Evolutionary conservation across 2,329 filamentous ascomycete species (phyloP).

Genomic region (Talaromyces verruculosus): DNA sequence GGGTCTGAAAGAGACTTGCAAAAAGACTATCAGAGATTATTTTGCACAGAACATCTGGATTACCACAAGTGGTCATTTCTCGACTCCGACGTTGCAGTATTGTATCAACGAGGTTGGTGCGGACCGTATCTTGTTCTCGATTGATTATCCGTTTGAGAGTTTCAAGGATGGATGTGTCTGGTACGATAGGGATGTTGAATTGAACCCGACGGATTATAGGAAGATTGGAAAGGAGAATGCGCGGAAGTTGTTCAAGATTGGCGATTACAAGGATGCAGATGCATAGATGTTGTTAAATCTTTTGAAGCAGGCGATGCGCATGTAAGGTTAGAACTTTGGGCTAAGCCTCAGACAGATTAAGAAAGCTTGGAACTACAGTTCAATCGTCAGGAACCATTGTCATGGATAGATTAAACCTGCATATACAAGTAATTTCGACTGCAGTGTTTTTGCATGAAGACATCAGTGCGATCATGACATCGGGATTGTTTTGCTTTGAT

Average conservation of each 20-base stretch:
- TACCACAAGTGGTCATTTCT: slow-evolving; percentile 34
- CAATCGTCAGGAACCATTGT: neutral
- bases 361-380: neutral
- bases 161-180: slow-evolving; percentile 29
- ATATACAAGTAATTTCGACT: too few species aligned
- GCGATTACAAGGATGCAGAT: slow-evolving; percentile 20
- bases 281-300: neutral
- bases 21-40: slow-evolving; percentile 24
- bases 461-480: too few species aligned
- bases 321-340: neutral
- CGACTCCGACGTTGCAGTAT: slow-evolving; percentile 31
- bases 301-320: neutral
- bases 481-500: too few species aligned
- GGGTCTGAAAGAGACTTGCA: slow-evolving; percentile 32
- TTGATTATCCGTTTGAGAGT: slow-evolving; percentile 28
- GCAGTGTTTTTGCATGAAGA: too few species aligned
- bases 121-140: slow-evolving; percentile 32
- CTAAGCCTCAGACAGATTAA: neutral
- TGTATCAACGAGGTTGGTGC: slow-evolving; percentile 31
- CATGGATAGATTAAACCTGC: neutral
- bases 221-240: slow-evolving; percentile 29
- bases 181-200: slow-evolving; percentile 27
- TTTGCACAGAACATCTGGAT: slow-evolving; percentile 32
- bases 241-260: slow-evolving; percentile 25
- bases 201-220: slow-evolving; percentile 28